Base-by-base conservation (phyloP, 2,329 filamentous ascomycete genomes). In the Trichoderma breve region DNA sequence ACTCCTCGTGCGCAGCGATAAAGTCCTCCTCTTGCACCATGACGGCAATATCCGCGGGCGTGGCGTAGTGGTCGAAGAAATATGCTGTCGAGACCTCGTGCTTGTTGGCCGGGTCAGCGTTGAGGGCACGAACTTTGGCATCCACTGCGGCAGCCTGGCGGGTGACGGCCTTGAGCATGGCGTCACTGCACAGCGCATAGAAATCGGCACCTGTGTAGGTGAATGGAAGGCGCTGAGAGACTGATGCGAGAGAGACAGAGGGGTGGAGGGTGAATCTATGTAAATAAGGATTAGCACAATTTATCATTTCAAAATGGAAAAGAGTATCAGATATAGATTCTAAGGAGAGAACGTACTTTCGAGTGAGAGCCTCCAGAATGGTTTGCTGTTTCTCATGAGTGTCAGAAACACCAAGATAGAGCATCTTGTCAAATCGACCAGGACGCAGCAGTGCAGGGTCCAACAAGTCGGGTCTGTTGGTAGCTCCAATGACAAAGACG, bases 151-250 rank as follows among this genome's bases (percentile, higher is more conserved):
- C 88, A 2, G 96, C 94, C 79, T 97, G 93, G 6, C 96, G 90
- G 3, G 96, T 99, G 72, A 99, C 95, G 24, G 96, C 96, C 81
- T 99, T 98, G 76, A 99, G 91, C 96, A 99, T 99, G 66, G 96
- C 94, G 81, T 99, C 96, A 57, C 94, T 97, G 84, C 95, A 98
- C 24, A 99, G 87, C 1, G 96, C 96, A 82, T 99, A 99, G 79
- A 99, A 91, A 83, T 99, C 96, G 74, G 96, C 96, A 78, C 96
- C 96, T 0, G 96, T 99, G 83, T 98, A 99, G 3, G 95, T 98
- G 80, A 98, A 96, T 0, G 96, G 96, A 4, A 99, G 88, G 12
- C 86, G 86, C 66, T 92, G 87, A 4, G 95, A 92, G 61, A 99
- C 90, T 8, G 89, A 84, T 30, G 87, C 81, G 12, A 99, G 89